phyloP scores from a whole-genome alignment of 768 basidiomycete genomes.

The Lactarius psammicola region DNA sequence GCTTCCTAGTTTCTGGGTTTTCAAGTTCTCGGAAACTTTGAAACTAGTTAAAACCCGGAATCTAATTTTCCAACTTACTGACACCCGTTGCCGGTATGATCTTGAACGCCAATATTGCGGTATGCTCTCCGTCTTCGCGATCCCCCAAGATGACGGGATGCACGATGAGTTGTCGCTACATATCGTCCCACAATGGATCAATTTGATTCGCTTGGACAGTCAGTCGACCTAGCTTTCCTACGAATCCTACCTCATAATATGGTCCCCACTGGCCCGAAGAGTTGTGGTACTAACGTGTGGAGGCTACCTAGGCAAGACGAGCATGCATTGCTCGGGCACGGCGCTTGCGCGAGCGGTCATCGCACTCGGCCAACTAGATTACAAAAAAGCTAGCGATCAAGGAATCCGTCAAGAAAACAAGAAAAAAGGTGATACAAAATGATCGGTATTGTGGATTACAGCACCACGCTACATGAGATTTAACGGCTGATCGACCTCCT shows the following conservation, averaged over 20 bases:
- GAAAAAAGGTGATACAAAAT: neutral
- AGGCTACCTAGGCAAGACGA: neutral
- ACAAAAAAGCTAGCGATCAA: neutral
- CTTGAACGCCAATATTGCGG: constrained; percentile 71
- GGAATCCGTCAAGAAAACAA: neutral
- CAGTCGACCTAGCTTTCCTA: neutral
- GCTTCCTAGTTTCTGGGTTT: too few species aligned
- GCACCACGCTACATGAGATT: constrained; percentile 4
- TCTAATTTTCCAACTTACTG: too few species aligned
- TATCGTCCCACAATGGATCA: constrained; percentile 7
- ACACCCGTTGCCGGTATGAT: constrained; percentile 72
- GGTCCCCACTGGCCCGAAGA: constrained; percentile 3
- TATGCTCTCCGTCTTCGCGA: constrained; percentile 40
- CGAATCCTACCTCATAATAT: neutral
- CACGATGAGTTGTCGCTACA: constrained; percentile 12
- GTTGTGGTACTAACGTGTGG: constrained; percentile 9
- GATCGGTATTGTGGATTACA: neutral
- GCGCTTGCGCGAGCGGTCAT: constrained; percentile 16
- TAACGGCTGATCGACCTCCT: constrained; percentile 30
- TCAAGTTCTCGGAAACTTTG: too few species aligned
- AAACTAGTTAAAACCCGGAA: too few species aligned
- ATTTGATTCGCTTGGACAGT: constrained; percentile 34
- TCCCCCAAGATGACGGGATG: constrained; percentile 13
- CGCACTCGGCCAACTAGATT: neutral
- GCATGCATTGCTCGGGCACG: constrained; percentile 11